These are phyloP conservation scores for Diplocarpon rosae DNA, from an alignment of 2,329 filamentous ascomycete genomes.

Conservation along the genomic window DNA sequence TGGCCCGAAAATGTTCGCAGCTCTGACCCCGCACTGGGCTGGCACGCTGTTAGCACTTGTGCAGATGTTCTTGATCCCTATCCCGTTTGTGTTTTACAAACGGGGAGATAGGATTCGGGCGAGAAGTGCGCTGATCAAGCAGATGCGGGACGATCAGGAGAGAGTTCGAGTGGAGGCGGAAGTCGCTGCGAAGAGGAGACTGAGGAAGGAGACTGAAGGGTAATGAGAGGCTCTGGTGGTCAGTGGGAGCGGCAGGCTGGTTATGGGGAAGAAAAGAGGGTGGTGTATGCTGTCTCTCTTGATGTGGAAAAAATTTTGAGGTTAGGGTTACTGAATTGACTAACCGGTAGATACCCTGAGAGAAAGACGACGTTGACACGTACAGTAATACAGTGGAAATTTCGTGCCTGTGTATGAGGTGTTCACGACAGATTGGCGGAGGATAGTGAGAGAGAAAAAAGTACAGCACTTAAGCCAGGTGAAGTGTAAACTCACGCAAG, in stretches of 20 bases:
- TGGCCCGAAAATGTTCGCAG: conserved; percentile 58
- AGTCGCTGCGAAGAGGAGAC: conserved; percentile 6
- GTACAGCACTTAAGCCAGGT: no score
- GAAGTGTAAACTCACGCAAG: no score
- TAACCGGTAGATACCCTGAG: no score
- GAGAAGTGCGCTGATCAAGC: conserved; percentile 35
- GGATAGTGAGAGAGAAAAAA: no score
- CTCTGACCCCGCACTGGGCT: conserved; percentile 65
- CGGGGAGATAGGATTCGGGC: conserved; percentile 44
- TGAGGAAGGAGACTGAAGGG: conserved; percentile 5
- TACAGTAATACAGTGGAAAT: no score
- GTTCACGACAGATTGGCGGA: no score
- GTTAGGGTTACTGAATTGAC: no score
- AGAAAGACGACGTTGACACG: no score
- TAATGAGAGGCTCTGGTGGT: not conserved
- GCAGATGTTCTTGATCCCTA: conserved; percentile 64
- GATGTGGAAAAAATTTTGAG: no score
- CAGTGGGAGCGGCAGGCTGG: not conserved
- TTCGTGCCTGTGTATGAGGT: no score
- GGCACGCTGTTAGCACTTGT: conserved; percentile 65
- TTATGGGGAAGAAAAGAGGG: conserved; percentile 5
- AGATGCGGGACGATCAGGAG: conserved; percentile 28
- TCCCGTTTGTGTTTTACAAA: conserved; percentile 68
- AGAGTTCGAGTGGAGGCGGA: conserved; percentile 17
- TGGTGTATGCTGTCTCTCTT: no score